Percentiles rank a stretch among this genome's conserved stretches.
Evolutionary conservation across 2,329 filamentous ascomycete genomes (phyloP).

Genomic region (Fusarium napiforme): DNA sequence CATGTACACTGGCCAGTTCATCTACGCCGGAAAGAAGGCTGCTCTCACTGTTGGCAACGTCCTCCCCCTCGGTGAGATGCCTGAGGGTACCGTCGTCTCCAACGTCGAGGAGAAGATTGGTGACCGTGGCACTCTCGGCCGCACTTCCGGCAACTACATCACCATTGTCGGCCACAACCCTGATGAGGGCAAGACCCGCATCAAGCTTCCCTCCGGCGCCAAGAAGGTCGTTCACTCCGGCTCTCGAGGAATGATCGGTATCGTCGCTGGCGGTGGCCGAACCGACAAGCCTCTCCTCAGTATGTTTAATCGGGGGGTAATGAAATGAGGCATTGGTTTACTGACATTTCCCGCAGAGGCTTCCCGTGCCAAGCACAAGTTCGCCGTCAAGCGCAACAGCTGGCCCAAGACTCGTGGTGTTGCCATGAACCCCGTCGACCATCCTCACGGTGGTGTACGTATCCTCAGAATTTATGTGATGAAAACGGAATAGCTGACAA

Average conservation of each 20-base stretch:
- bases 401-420: slow-evolving; percentile 99
- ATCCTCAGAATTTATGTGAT: slow-evolving; percentile 14
- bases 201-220: slow-evolving; percentile 98
- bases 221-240: slow-evolving; percentile 98
- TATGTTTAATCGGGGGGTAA: slow-evolving; percentile 59
- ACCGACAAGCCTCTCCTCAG: slow-evolving; percentile 99
- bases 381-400: slow-evolving; percentile 99
- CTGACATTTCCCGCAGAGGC: slow-evolving; percentile 77
- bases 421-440: slow-evolving; percentile 99
- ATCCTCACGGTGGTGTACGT: slow-evolving; percentile 92
- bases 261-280: slow-evolving; percentile 98
- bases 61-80: slow-evolving; percentile 91
- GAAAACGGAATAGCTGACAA: slow-evolving; percentile 52
- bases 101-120: slow-evolving; percentile 99
- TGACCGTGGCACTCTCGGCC: slow-evolving; percentile 94
- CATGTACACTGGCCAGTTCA: slow-evolving; percentile 99
- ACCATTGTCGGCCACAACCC: slow-evolving; percentile 98
- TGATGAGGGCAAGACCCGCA: slow-evolving; percentile 98
- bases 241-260: slow-evolving; percentile 98
- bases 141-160: slow-evolving; percentile 99
- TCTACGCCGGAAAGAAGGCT: slow-evolving; percentile 99
- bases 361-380: slow-evolving; percentile 99
- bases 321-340: slow-evolving; percentile 20
- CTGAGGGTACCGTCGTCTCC: slow-evolving; percentile 98
- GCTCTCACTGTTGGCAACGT: slow-evolving; percentile 97